These are phyloP conservation scores for Fraxinus sp. DNA, from an alignment of 305 asterid species.

Conservation along the genomic window DNA sequence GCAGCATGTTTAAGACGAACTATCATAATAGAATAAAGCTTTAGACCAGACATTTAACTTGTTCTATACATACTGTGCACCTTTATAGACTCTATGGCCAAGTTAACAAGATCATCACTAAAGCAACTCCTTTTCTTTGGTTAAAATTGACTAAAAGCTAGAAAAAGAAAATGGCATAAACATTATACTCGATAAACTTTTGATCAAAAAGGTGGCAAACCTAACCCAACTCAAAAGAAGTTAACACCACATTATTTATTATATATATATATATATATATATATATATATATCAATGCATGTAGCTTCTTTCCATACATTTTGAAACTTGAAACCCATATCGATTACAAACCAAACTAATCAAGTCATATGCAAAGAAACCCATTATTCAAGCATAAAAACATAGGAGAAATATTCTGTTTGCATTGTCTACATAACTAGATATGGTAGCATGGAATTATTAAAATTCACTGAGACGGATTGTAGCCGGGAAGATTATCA, in stretches of 20 bases:
- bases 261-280: background rate
- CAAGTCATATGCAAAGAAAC: conserved; percentile 3
- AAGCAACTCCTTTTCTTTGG: background rate
- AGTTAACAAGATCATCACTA: background rate
- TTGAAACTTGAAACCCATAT: conserved; percentile 12
- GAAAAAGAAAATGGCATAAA: background rate
- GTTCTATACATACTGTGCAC: background rate
- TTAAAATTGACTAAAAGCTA: background rate
- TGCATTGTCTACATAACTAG: background rate
- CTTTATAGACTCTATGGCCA: background rate
- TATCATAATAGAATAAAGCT: too few species aligned
- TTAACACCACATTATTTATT: conserved; percentile 17
- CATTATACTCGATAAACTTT: background rate
- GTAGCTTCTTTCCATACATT: conserved; percentile 23
- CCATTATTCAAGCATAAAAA: conserved; percentile 7
- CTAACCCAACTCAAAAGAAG: background rate
- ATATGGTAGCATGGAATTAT: background rate
- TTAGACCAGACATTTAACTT: background rate
- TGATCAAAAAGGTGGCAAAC: background rate
- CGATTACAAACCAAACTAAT: conserved; percentile 19
- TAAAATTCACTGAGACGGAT: conserved; percentile 30
- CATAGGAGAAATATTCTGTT: background rate
- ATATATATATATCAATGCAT: background rate
- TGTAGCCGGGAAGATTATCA: conserved; percentile 23
- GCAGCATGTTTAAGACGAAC: background rate